These are phyloP conservation scores for Rostrohypoxylon terebratum DNA, from an alignment of 495 filamentous ascomycete species.

Conservation along the genomic window DNA sequence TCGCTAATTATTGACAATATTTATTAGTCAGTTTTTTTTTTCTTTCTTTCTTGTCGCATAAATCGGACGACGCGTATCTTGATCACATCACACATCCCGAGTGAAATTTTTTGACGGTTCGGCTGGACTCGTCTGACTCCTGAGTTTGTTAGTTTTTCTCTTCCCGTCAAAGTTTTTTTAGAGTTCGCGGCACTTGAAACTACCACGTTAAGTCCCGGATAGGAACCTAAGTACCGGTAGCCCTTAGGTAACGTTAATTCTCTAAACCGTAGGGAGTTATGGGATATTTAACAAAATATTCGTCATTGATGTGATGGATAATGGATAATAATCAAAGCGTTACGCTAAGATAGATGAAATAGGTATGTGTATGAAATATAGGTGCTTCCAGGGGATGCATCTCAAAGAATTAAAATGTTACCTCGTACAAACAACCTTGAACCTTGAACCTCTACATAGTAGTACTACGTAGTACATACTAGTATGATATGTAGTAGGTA, in stretches of 20 bases:
- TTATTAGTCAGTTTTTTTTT: too few relatives aligned
- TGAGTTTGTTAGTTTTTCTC: neutral
- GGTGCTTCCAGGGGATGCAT: slow-evolving; percentile 24
- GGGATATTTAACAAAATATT: slow-evolving; percentile 6
- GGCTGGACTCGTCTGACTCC: neutral
- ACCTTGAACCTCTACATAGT: too few relatives aligned
- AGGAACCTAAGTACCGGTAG: slow-evolving; percentile 17
- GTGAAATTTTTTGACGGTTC: neutral
- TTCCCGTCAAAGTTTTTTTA: slow-evolving; percentile 9
- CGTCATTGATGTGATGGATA: slow-evolving; percentile 20
- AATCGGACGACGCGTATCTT: neutral
- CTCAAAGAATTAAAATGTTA: slow-evolving; percentile 7
- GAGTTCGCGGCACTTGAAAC: slow-evolving; percentile 30
- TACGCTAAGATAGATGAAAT: slow-evolving; percentile 34
- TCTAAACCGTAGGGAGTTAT: slow-evolving; percentile 17
- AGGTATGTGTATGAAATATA: slow-evolving; percentile 20
- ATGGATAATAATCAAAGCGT: slow-evolving; percentile 21
- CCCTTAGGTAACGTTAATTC: slow-evolving; percentile 38
- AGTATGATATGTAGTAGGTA: too few relatives aligned
- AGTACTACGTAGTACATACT: neutral
- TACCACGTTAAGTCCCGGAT: slow-evolving; percentile 17
- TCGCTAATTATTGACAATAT: neutral
- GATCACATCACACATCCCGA: neutral
- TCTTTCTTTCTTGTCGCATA: neutral
- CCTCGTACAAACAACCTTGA: slow-evolving; percentile 22